phyloP scores from a whole-genome alignment of 1,284 basidiomycete species.

The Lentinus polychrous region DNA sequence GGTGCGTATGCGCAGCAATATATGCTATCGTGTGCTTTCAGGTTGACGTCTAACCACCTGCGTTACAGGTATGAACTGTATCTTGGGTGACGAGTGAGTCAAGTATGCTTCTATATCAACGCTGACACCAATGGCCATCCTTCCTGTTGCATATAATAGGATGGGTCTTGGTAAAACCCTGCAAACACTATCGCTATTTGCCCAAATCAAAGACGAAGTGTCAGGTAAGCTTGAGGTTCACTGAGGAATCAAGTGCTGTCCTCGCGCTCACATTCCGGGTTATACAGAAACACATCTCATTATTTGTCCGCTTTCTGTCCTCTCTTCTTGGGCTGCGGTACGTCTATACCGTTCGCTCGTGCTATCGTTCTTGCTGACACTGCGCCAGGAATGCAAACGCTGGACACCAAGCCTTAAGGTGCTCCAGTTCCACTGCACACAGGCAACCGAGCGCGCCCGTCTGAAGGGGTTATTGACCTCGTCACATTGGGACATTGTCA shows the following conservation, averaged over 20 bases:
- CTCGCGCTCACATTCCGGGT: neutral
- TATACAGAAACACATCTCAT: constrained; percentile 44
- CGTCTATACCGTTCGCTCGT: constrained; percentile 12
- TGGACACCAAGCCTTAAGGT: constrained; percentile 47
- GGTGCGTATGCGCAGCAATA: constrained; percentile 26
- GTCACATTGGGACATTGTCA: constrained; percentile 35
- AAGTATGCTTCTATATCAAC: neutral
- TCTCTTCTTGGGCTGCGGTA: constrained; percentile 49
- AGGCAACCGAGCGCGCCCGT: constrained; percentile 38
- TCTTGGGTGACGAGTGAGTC: constrained; percentile 52
- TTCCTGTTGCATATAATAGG: constrained; percentile 26
- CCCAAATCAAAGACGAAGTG: constrained; percentile 41
- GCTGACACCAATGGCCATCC: too few species aligned
- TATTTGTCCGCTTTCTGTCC: constrained; percentile 55
- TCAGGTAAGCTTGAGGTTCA: constrained; percentile 28
- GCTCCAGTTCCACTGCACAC: constrained; percentile 48
- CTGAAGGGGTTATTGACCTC: constrained; percentile 32
- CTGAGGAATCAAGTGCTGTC: neutral
- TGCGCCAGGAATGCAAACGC: constrained; percentile 38
- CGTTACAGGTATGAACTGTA: constrained; percentile 45
- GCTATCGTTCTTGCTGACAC: neutral
- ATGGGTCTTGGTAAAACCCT: constrained; percentile 64
- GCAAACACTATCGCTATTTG: constrained; percentile 56
- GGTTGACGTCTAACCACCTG: constrained; percentile 3
- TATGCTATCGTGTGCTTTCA: neutral